Base-by-base conservation (phyloP, 139 green algal genomes). In the Chlamydomonas asymmetrica region DNA sequence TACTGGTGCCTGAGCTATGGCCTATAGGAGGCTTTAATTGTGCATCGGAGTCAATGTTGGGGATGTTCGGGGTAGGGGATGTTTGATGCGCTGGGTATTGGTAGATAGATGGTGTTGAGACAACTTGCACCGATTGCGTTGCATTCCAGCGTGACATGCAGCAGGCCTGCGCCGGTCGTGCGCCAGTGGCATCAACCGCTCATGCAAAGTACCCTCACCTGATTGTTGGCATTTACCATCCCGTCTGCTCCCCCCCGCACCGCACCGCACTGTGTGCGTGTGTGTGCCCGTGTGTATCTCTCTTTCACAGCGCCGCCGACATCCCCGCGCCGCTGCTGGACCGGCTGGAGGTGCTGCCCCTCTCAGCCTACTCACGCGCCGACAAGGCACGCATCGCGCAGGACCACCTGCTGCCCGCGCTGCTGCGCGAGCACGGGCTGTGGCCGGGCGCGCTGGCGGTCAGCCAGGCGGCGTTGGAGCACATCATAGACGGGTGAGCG, bases 271-370 rank as follows among this genome's bases (percentile, higher is more conserved):
- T n/a, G n/a, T n/a, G n/a, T n/a, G n/a, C n/a, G n/a, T n/a, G n/a
- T 66, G 23, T 22, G 18, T 66, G 59, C 59, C n/a, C 18, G 13
- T 39, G 25, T 66, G 59, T 66, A 22, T 66, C 18, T 22, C 22
- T 18, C 49, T 57, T 57, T 18, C 49, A 57, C 49, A 57, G 49
- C 49, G 68, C 73, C 5, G 37, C 72, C 6, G 85, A 90, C 69
- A 97, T 99, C 57, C 95, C 95, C 0, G 81, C 74, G 2, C 91
- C 95, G 8, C 83, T 99, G 75, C 80, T 97, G 75, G 95, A 99
- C 80, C 85, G 93, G 45, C 96, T 99, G 91, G 95, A 98, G 84
- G 87, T 94, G 57, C 27, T 39, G n/a, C 41, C n/a, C 41, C n/a
- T 10, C 41, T 61, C 45, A 31, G 20, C 27, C 8, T 73, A 32